phyloP scores from a whole-genome alignment of 495 filamentous ascomycete species.

The Bathelium albidoporum region DNA sequence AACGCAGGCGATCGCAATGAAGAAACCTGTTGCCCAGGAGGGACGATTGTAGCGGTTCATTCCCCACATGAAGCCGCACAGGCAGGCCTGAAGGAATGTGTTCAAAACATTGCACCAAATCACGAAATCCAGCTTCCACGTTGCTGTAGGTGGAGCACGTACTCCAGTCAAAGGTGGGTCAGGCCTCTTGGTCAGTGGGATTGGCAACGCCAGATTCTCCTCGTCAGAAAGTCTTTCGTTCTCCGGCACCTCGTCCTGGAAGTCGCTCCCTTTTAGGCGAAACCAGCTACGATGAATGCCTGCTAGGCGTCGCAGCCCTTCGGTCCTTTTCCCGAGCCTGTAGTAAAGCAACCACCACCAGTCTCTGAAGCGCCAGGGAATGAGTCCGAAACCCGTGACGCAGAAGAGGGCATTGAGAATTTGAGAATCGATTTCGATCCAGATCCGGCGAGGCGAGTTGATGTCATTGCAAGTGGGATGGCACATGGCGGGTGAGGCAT shows the following conservation, averaged over 20 bases:
- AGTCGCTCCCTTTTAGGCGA: conserved; percentile 46
- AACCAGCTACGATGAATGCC: conserved; percentile 64
- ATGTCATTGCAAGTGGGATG: conserved; percentile 58
- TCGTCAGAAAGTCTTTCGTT: conserved; percentile 33
- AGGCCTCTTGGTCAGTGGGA: conserved; percentile 45
- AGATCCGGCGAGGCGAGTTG: conserved; percentile 60
- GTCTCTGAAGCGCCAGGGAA: conserved; percentile 79
- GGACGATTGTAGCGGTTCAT: conserved; percentile 60
- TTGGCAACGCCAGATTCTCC: conserved; percentile 40
- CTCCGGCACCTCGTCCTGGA: conserved; percentile 17
- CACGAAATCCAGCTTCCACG: conserved; percentile 74
- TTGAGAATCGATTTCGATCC: conserved; percentile 80
- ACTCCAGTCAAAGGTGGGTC: conserved; percentile 51
- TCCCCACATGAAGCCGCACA: conserved; percentile 74
- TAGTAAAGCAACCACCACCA: conserved; percentile 57
- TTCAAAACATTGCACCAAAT: conserved; percentile 66
- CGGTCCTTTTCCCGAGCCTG: conserved; percentile 42
- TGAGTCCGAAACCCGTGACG: conserved; percentile 73
- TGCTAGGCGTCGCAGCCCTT: conserved; percentile 49
- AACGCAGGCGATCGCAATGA: conserved; percentile 59
- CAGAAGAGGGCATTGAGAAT: conserved; percentile 83
- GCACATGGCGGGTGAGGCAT: conserved; percentile 73
- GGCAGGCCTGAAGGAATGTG: conserved; percentile 59
- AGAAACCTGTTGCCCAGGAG: conserved; percentile 61
- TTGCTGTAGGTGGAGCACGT: conserved; percentile 51